Base-by-base conservation (phyloP, 2,329 filamentous ascomycete species). In the Alternaria novae-zelandiae region DNA sequence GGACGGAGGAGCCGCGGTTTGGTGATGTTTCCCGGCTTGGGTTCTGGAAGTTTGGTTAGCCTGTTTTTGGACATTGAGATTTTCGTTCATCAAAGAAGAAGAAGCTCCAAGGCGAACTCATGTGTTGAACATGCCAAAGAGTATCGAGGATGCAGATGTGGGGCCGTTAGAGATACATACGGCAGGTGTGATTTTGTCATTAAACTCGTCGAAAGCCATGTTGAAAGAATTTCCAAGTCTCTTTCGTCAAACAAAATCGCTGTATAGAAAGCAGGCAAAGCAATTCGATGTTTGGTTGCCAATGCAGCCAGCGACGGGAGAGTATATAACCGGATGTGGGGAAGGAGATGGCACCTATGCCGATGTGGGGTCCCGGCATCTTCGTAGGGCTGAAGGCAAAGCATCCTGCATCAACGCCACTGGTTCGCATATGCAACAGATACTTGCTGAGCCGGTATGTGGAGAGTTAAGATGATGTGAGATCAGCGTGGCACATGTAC, bases 1-100 rank as follows among this genome's bases (percentile, higher is more conserved):
- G 74, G 17, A 83, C 70, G 0, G 81, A 80, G 11, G 74, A 72
- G 43, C 82, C 82, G 20, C 78, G 73, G 47, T 82, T 82, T n/a
- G 81, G 81, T 41, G 77, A 79, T 6, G 72, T 69, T 57, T 79
- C 76, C 54, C 77, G 75, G 45, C 71, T 76, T 4, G 69, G 63
- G 30, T 73, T 70, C 74, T 79, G 43, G 3, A 26, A 8, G 13
- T 6, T 6, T 25, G 36, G n/a, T 68, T 44, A 68, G 55, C 20
- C 5, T 20, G n/a, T 7, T 7, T 11, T 17, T 23, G 26, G 57
- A 2, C 45, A 47, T 25, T 4, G 3, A 3, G 3, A 10, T 28
- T 11, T 28, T 11, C 17, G 13, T 15, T 54, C 8, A 9, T 21
- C 2, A 12, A 57, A 6, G 6, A 23, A 23, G 44, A 17, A 11